phyloP scores from a whole-genome alignment of 202 grass and related monocot species.

The Tripidium arundinaceum region DNA sequence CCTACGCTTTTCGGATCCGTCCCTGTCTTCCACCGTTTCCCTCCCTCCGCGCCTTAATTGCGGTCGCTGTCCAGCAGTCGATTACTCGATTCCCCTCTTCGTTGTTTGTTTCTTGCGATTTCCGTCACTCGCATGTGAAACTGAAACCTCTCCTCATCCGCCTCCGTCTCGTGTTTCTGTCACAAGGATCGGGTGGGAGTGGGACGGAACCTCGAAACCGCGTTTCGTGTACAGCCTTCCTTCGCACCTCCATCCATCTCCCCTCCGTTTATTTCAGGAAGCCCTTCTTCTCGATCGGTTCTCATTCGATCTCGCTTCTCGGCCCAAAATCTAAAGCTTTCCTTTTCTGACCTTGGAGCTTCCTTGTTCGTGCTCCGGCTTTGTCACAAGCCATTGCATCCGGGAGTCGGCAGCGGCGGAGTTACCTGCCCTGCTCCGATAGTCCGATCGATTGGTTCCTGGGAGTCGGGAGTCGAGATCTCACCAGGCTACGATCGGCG shows the following conservation, averaged over 20 bases:
- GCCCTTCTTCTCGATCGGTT: background rate
- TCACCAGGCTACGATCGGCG: background rate
- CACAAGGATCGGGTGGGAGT: slow-evolving; percentile 22
- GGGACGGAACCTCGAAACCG: background rate
- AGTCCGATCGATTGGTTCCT: background rate
- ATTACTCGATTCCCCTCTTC: too few species aligned
- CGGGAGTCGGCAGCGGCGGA: background rate
- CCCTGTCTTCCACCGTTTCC: background rate
- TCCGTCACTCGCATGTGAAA: slow-evolving; percentile 13
- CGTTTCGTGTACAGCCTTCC: background rate
- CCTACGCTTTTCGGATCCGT: background rate
- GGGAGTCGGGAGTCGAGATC: background rate
- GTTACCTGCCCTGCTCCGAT: background rate
- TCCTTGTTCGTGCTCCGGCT: background rate
- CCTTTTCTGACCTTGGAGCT: too few species aligned
- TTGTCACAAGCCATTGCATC: background rate
- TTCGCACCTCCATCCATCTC: background rate
- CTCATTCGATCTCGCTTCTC: too few species aligned
- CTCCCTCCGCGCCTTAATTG: background rate
- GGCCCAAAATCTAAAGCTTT: background rate
- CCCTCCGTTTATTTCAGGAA: background rate
- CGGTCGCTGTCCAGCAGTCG: background rate
- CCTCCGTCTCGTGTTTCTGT: slow-evolving; percentile 11
- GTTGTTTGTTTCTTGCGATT: slow-evolving; percentile 12
- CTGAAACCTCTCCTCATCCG: background rate